Evolutionary conservation across 2,329 filamentous ascomycete species (phyloP), one percentile per base, ranked within the genome.

Genomic region (Monosporascus sp.): DNA sequence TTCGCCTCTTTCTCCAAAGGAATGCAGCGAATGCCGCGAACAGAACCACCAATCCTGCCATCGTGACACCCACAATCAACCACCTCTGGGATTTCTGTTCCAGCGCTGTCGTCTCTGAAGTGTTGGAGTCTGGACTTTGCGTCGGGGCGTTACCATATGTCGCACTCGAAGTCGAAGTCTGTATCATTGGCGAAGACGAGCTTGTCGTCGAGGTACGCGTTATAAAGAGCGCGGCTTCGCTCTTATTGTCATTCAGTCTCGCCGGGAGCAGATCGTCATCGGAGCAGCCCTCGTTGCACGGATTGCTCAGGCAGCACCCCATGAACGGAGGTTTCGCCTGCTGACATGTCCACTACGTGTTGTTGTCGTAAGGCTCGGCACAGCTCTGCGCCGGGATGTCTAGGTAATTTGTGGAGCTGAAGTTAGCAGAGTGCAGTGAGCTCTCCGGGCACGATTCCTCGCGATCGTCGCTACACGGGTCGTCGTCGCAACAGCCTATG

Each of bases 401-500:
- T 5, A 60, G 63, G 50, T 70, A 65, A 36, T 64, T 60, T 1
- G 62, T 51, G 6, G 60, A 50, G 24, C 68, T 64, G 61, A 70
- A 74, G 49, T 53, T 67, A 9, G 62, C 68, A 5, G 63, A 48
- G 27, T 59, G 64, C 17, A 76, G 60, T 44, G 66, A 61, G 8
- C 62, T 66, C 36, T 53, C 56, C 0, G 64, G 57, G 52, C 73
- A 75, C 2, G 44, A 43, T 14, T 57, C 60, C 14, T 55, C 40
- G 26, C 64, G 65, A n/a, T 55, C 64, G 9, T n/a, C 16, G 3
- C 61, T 51, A 56, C 73, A 75, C 6, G 72, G 69, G 38, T 74
- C 64, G 5, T 55, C 52, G 9, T 56, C 58, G 58, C 73, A 75
- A 58, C 73, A 75, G 6, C 73, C 73, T 22, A 75, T 64, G 46